Percentiles rank a stretch among this genome's conserved stretches.
Conservation (phyloP, 1,284 basidiomycete genomes). For the Irpex rosettiformis region DNA sequence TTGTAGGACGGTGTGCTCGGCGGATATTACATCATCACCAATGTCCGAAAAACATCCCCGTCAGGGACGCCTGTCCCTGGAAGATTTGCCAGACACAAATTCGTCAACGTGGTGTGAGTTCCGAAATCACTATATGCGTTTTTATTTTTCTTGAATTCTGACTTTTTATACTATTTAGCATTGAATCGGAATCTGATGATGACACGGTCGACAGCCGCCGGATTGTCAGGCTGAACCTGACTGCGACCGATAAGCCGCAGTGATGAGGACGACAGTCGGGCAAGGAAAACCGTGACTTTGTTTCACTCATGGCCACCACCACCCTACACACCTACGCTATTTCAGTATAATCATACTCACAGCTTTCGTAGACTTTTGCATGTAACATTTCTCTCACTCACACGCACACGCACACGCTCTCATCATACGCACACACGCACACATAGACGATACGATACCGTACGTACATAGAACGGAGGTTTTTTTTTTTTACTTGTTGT, state of each 20-base stretch:
- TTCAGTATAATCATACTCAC: neutral
- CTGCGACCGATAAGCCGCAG: conserved; percentile 39
- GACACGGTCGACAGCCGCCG: conserved; percentile 40
- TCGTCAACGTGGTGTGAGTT: conserved; percentile 48
- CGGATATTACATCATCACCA: conserved; percentile 50
- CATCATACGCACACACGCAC: no score
- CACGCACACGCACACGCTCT: no score
- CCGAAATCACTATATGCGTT: no score
- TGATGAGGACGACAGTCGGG: neutral
- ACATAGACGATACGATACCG: neutral
- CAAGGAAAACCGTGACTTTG: no score
- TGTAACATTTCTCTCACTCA: neutral
- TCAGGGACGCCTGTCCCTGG: conserved; percentile 29
- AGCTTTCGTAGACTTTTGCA: neutral
- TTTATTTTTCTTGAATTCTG: no score
- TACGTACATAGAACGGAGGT: neutral
- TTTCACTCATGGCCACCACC: no score
- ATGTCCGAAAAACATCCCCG: conserved; percentile 39
- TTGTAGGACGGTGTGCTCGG: conserved; percentile 45
- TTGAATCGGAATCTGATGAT: conserved; percentile 42
- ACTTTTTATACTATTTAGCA: no score
- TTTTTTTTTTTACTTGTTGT: neutral
- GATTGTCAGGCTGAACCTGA: conserved; percentile 46
- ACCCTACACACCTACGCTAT: neutral
- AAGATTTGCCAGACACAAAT: conserved; percentile 48